Base-by-base conservation (phyloP, 2,329 filamentous ascomycete species). In the Pestalotiopsis sp. region DNA sequence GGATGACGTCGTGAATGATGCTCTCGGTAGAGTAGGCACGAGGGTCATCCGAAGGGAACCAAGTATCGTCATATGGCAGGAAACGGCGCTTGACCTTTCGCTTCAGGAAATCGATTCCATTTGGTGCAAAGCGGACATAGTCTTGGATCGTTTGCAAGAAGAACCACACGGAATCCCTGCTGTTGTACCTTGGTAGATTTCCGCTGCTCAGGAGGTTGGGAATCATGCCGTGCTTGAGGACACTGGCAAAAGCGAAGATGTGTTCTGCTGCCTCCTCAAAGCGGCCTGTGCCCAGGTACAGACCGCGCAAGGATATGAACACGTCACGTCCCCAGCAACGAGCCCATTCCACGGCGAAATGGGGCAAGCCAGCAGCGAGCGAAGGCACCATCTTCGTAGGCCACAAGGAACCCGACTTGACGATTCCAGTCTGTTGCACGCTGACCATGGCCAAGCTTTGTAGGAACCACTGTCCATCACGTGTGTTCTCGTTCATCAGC, bases 221-320 rank as follows among this genome's bases (percentile, higher is more conserved):
- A 68, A 99, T 95, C 94, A 98, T 97, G 64, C 96, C 96, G 75
- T 99, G 96, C 84, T 99, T 99, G 73, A 99, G 83, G 12, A 99
- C 95, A 78, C 94, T 97, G 2, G 93, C 95, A 81, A 99, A 99
- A 9, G 95, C 95, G 70, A 94, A 84, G 69, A 99, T 97, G 76
- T 99, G 97, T 79, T 98, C 94, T 76, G 90, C 95, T 7, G 96
- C 96, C 78, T 98, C 95, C 2, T 87, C 89, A 75, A 92, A 97
- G 9, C 96, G 91, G 2, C 94, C 94, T 12, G 95, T 98, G 56
- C 93, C 94, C 45, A 99, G 88, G 73, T 93, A 93, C n/a, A 99
- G 85, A 58, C 96, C 96, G 64, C 96, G 92, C 56, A 97, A 88
- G 14, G 96, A 96, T 72, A 99, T 99, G 80, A 98, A 98, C 13